phyloP scores from a whole-genome alignment of 306 rosid genomes.

The Fagus sylvatica region DNA sequence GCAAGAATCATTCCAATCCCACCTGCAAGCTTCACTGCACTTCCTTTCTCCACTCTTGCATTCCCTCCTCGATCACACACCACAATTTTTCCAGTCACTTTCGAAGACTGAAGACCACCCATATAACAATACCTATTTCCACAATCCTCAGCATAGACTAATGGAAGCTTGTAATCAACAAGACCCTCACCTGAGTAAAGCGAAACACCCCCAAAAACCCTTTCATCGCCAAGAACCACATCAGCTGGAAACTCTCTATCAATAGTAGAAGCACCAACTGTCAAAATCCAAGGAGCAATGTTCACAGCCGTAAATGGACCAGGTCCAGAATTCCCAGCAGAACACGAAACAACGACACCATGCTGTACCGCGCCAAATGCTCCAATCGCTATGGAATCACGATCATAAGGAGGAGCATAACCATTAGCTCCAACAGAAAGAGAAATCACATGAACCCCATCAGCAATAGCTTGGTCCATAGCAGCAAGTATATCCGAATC shows the following conservation, averaged over 20 bases:
- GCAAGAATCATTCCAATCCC: slow-evolving; percentile 73
- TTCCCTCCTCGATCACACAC: slow-evolving; percentile 89
- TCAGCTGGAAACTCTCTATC: slow-evolving; percentile 82
- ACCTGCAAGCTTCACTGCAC: slow-evolving; percentile 72
- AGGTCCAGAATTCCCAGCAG: slow-evolving; percentile 86
- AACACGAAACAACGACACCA: slow-evolving; percentile 77
- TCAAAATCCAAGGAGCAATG: slow-evolving; percentile 90
- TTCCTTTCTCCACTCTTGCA: slow-evolving; percentile 81
- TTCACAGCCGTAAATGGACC: slow-evolving; percentile 64
- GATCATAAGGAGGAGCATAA: slow-evolving; percentile 46
- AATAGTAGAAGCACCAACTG: slow-evolving; percentile 82
- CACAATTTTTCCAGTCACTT: slow-evolving; percentile 72
- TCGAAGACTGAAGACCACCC: slow-evolving; percentile 43
- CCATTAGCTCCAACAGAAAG: slow-evolving; percentile 83
- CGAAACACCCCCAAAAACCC: slow-evolving; percentile 62
- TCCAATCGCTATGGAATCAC: slow-evolving; percentile 80
- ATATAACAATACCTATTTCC: slow-evolving; percentile 55
- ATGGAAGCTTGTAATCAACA: slow-evolving; percentile 48
- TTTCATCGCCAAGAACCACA: slow-evolving; percentile 64
- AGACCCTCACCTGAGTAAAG: slow-evolving; percentile 59
- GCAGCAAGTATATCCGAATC: slow-evolving; percentile 95
- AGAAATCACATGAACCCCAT: slow-evolving; percentile 73
- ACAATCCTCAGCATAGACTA: slow-evolving; percentile 60
- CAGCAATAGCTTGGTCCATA: slow-evolving; percentile 81
- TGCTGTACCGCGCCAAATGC: slow-evolving; percentile 67